Percentiles rank a stretch among this genome's conserved stretches.
Evolutionary conservation across 2,329 filamentous ascomycete genomes (phyloP).

Genomic region (Aspergillus amoenus): DNA sequence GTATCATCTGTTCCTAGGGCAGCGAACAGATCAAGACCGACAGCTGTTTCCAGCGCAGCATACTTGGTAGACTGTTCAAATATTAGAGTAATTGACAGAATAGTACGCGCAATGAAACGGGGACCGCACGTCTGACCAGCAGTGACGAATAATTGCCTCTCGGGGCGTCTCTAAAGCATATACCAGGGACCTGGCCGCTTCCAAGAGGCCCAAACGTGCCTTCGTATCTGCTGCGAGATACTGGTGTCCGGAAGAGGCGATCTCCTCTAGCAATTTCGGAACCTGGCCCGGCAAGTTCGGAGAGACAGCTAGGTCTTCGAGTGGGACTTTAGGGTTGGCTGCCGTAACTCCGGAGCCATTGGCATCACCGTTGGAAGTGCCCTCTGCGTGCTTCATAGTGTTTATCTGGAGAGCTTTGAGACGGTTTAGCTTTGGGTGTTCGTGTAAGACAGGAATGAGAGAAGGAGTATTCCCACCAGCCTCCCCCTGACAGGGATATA

Average conservation of each 20-base stretch:
- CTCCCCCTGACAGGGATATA: too few relatives aligned
- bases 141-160: conserved; percentile 50
- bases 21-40: conserved; percentile 22
- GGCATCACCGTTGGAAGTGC: not conserved
- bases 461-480: too few relatives aligned
- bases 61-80: conserved; percentile 15
- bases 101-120: too few relatives aligned
- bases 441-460: too few relatives aligned
- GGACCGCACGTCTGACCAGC: conserved; percentile 42
- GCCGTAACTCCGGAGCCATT: not conserved
- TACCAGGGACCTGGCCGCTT: conserved; percentile 18
- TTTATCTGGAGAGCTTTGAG: too few relatives aligned
- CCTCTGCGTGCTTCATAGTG: not conserved
- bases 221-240: conserved; percentile 4
- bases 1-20: conserved; percentile 20
- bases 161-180: conserved; percentile 46
- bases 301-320: not conserved
- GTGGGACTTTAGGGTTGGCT: not conserved
- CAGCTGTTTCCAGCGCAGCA: conserved; percentile 23
- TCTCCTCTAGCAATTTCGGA: conserved; percentile 9
- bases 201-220: conserved; percentile 13
- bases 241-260: conserved; percentile 3
- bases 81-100: too few relatives aligned
- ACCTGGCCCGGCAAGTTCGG: not conserved
- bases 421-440: too few relatives aligned